Base-by-base conservation (phyloP, 2,329 filamentous ascomycete genomes). In the Colletotrichum zoysiae region DNA sequence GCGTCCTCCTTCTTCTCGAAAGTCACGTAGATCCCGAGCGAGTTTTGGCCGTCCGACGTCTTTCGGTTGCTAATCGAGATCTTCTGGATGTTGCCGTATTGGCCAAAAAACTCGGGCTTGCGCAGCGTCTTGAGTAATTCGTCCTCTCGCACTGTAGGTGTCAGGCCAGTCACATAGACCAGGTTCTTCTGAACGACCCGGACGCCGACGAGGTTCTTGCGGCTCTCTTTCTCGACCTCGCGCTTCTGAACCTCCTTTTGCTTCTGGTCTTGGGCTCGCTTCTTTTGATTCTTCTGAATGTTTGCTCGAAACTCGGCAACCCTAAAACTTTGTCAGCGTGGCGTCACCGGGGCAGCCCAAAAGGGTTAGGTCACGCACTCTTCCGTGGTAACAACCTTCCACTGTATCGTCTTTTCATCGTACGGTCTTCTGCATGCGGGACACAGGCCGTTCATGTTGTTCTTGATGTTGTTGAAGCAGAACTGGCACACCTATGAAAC, bases 381-480 rank as follows among this genome's bases (percentile, higher is more conserved):
- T 88, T 99, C 97, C 73, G 90, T 90, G 67, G 95, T 97, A 71
- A 97, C 94, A 68, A 96, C 92, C 83, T 97, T 97, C 89, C 95
- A 99, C 82, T 98, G 91, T 80, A 99, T 98, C 40, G 95, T 97
- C 81, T 95, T 95, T 77, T 99, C 97, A 81, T 98, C 95, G 82
- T 99, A 99, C 7, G 94, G 92, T 81, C 96, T 89, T 83, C 96
- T 91, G 81, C 96, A 99, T 76, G 97, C 97, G n/a, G 96, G 96
- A 82, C 96, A 99, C 70, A 98, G 88, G 46, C 95, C 95, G 80
- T 98, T 98, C 89, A 97, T 95, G 78, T 98, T 98, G 77, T 93
- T 97, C 84, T 97, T 97, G 81, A 99, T 97, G 81, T 98, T 99
- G 84, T 99, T 98, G 86, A 95, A 99, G 85, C 96, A 99, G 84